Base-by-base conservation (phyloP, 495 filamentous ascomycete genomes). In the Talaromyces proteolyticus region DNA sequence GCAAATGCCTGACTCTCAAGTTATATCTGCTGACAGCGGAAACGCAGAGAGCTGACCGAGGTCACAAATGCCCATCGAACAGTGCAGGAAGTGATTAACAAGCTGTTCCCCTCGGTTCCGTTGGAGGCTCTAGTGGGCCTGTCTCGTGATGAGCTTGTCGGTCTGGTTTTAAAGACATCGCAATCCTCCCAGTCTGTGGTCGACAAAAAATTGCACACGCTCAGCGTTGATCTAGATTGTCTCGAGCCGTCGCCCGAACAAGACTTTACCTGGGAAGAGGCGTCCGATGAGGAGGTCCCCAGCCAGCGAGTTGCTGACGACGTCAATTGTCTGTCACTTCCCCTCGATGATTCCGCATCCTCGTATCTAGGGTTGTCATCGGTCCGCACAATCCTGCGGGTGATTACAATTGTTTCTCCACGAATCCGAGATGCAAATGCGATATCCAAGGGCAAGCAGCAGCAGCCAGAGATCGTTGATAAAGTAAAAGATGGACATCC, bases 281-380 rank as follows among this genome's bases (percentile, higher is more conserved):
- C 16, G n/a, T 40, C 38, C 38, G 38, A 40, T 18, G 38, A 40
- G 16, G 38, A 40, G 16, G 16, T 40, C 4, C 38, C 38, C 6
- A 40, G 16, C 6, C 6, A n/a, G 16, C 11, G 38, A 18, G 38
- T 16, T 4, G 38, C 38, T 16, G 85, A 88, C 59, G 85, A 88
- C 61, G 82, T 88, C 36, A 88, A 88, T 62, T 81, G 78, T 0
- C 69, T 88, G 1, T 85, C 82, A 18, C 70, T 85, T 55, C 68
- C 76, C 2, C 18, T 24, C 8, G 21, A 44, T 19, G 21, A 44
- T 8, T 78, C 82, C 46, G 16, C 6, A 18, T 74, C 82, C 8
- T 87, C 85, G 4, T 88, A 87, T 57, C 72, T 87, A 1, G 85
- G 85, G 14, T 75, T 84, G 18, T 86, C 84, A 0, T 88, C 84